Evolutionary conservation across 2,329 filamentous ascomycete genomes (phyloP).

Genomic region (Fusarium papillatum): DNA sequence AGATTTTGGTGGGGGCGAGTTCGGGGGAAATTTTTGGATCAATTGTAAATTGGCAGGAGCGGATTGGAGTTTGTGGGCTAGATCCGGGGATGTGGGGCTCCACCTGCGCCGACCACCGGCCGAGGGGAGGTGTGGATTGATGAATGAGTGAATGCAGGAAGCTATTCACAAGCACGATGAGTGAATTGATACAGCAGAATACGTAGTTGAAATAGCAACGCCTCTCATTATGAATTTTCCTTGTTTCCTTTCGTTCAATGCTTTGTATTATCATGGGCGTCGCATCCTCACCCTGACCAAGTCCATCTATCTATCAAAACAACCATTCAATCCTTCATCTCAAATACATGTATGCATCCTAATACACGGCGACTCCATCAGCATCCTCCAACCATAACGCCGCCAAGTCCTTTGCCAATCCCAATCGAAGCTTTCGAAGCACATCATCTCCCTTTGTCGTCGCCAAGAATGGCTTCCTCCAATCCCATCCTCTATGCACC

Average conservation of each 20-base stretch:
- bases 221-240: background rate
- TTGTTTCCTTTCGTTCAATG: conserved; percentile 13
- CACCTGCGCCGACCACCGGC: conserved; percentile 40
- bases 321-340: conserved; percentile 21
- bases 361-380: conserved; percentile 65
- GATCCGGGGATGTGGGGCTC: conserved; percentile 44
- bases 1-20: conserved; percentile 44
- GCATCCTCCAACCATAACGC: conserved; percentile 77
- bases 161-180: background rate
- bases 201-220: background rate
- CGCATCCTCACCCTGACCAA: conserved; percentile 20
- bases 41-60: conserved; percentile 51
- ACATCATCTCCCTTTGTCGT: conserved; percentile 76
- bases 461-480: conserved; percentile 81
- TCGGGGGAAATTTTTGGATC: conserved; percentile 46
- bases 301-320: conserved; percentile 18
- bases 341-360: conserved; percentile 31
- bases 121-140: conserved; percentile 12
- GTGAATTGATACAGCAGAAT: background rate
- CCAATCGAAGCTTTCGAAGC: conserved; percentile 78
- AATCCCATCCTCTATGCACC: conserved; percentile 79
- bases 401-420: conserved; percentile 81
- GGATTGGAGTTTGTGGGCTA: conserved; percentile 49
- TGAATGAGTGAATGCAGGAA: background rate
- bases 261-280: conserved; percentile 35